Percentiles rank a stretch among this genome's conserved stretches.
These are phyloP conservation scores for Acmispon strigosus DNA, from an alignment of 306 rosid genomes.

Conservation along the genomic window DNA sequence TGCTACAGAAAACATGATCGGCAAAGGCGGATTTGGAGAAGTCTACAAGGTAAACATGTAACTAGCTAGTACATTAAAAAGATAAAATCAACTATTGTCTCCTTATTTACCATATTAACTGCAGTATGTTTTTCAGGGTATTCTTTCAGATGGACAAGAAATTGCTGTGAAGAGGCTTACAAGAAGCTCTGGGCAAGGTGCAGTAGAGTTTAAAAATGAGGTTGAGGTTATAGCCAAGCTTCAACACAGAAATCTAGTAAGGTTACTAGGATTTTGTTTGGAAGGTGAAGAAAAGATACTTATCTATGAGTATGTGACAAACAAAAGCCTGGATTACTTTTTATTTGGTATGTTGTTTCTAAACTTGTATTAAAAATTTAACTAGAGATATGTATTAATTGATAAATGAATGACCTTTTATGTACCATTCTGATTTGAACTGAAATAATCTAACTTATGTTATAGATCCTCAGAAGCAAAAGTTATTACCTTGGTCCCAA, in stretches of 20 bases:
- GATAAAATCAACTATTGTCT: not conserved
- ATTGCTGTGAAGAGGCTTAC: slow-evolving; percentile 66
- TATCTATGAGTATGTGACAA: slow-evolving; percentile 44
- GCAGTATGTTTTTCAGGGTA: slow-evolving; percentile 31
- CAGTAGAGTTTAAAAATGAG: slow-evolving; percentile 51
- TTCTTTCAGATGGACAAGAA: slow-evolving; percentile 33
- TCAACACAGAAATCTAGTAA: slow-evolving; percentile 51
- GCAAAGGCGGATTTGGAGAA: slow-evolving; percentile 64
- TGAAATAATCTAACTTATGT: not conserved
- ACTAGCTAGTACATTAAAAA: not conserved
- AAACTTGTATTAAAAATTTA: not conserved
- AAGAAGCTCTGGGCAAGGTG: slow-evolving; percentile 42
- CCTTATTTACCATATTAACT: not conserved
- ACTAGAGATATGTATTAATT: not conserved
- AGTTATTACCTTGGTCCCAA: slow-evolving; percentile 15
- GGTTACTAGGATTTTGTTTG: slow-evolving; percentile 53
- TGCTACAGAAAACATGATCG: slow-evolving; percentile 32
- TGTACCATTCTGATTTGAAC: not conserved
- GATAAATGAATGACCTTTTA: not conserved
- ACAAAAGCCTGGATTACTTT: slow-evolving; percentile 46
- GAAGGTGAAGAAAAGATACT: slow-evolving; percentile 53
- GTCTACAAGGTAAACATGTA: slow-evolving; percentile 45
- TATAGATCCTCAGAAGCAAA: slow-evolving; percentile 18
- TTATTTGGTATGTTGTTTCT: slow-evolving; percentile 31
- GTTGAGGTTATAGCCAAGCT: slow-evolving; percentile 48